Evolutionary conservation across 768 basidiomycete species (phyloP), one percentile per base, ranked within the genome.

Genomic region (Boletus edulis): DNA sequence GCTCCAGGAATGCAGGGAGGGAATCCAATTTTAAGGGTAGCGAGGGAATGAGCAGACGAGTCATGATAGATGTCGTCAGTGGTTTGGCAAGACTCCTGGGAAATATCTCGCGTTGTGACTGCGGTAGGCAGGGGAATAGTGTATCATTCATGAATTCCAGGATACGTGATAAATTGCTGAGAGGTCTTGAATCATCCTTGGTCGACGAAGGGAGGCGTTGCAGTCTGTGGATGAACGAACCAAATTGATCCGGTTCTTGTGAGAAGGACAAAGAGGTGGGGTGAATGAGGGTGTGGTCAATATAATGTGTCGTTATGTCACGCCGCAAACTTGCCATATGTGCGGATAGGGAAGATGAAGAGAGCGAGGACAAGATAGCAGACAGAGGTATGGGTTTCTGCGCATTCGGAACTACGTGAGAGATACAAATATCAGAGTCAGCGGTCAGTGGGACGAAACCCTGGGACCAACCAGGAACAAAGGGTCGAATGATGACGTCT

Each of bases 41-140:
- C n/a, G 78, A 78, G 0, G 88, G 83, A 34, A 85, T 72, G 42
- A 95, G 76, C 34, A 94, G 71, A 58, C 83, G 77, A 46, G 83
- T 78, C 48, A 95, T 76, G 18, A 93, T 62, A 24, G 83, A 81
- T 5, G 74, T 76, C 4, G 81, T 80, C 17, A 89, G 61, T 1
- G 87, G 83, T 63, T 81, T 84, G 65, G 75, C 77, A 3, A 95
- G 72, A 14, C 81, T 80, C 31, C 73, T 78, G n/a, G 77, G 67
- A 59, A 92, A 86, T 3, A 65, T 58, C 10, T 71, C 62, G 22
- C 67, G 57, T 48, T 85, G 78, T 0, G 78, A 55, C 1, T 66
- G 41, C 15, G 89, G 85, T 18, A 90, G 70, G 49, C 72, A 67
- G 3, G 81, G 74, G 59, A 92, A 80, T 13, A 94, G 62, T 54